phyloP scores from a whole-genome alignment of 2,329 filamentous ascomycete species.

The Metarhizium anisopliae region DNA sequence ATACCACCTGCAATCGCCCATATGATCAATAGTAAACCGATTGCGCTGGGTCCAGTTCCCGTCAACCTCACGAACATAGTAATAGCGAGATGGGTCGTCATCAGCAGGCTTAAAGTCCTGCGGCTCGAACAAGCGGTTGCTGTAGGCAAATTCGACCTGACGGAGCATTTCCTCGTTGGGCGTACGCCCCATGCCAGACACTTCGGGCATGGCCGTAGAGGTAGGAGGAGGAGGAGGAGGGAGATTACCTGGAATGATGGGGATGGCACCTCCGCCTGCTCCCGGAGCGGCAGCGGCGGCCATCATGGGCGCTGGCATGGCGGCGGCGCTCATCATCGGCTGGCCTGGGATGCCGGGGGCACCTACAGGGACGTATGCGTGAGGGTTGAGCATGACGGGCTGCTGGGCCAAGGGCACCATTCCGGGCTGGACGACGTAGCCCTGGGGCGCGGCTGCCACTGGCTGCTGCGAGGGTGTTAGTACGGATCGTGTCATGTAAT shows the following conservation, averaged over 20 bases:
- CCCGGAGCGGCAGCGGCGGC: constrained; percentile 12
- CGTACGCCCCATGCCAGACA: constrained; percentile 44
- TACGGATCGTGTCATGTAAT: background rate
- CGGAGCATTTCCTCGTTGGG: constrained; percentile 36
- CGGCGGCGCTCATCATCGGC: constrained; percentile 18
- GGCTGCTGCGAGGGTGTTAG: constrained; percentile 18
- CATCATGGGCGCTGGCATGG: constrained; percentile 16
- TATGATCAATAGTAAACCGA: constrained; percentile 50
- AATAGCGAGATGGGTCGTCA: constrained; percentile 50
- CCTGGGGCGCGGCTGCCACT: constrained; percentile 18
- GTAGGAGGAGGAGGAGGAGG: background rate
- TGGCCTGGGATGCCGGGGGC: constrained; percentile 16
- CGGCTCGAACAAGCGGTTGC: constrained; percentile 42
- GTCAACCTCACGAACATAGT: constrained; percentile 53
- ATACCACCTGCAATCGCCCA: constrained; percentile 51
- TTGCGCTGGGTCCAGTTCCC: constrained; percentile 50
- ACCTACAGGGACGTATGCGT: constrained; percentile 12
- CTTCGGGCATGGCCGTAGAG: constrained; percentile 28
- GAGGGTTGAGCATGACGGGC: constrained; percentile 24
- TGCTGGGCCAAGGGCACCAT: constrained; percentile 12
- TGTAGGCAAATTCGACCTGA: constrained; percentile 38
- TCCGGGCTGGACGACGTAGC: constrained; percentile 20
- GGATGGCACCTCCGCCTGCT: constrained; percentile 12
- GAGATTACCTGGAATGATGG: constrained; percentile 32
- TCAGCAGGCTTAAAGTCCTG: constrained; percentile 57